phyloP scores from a whole-genome alignment of 2,329 filamentous ascomycete genomes.

The Pezicula rhizophila region DNA sequence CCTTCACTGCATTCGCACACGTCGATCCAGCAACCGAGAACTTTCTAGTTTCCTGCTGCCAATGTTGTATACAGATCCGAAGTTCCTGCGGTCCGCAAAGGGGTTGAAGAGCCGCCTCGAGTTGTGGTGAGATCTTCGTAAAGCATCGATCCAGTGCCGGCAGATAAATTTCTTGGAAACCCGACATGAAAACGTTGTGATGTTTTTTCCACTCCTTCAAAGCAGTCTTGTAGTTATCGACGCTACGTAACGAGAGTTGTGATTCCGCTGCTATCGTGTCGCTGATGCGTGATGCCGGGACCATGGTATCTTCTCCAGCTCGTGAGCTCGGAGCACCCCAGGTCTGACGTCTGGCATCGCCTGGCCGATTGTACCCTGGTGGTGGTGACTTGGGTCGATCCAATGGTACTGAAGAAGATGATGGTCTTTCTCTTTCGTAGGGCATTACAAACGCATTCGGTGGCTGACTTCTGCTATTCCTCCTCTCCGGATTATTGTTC shows the following conservation, averaged over 20 bases:
- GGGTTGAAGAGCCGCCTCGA: neutral
- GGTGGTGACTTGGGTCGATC: neutral
- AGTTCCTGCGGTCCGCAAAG: neutral
- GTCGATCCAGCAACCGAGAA: neutral
- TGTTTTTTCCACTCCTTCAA: conserved; percentile 1
- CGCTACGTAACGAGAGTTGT: neutral
- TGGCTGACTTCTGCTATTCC: neutral
- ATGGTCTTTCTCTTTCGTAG: neutral
- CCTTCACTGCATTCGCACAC: neutral
- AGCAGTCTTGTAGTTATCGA: neutral
- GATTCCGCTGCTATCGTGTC: neutral
- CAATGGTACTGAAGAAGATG: neutral
- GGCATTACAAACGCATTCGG: neutral
- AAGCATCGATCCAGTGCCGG: neutral
- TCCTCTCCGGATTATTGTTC: neutral
- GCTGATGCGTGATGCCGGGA: neutral
- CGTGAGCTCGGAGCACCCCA: neutral
- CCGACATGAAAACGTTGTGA: conserved; percentile 1
- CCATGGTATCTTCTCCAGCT: neutral
- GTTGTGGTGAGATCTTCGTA: neutral
- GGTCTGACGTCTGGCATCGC: neutral
- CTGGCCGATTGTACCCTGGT: neutral
- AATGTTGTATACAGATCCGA: neutral
- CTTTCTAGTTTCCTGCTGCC: neutral
- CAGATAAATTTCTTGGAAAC: neutral